A percentile compares a stretch with the other conserved stretches of the same genome.
phyloP scores from a whole-genome alignment of 2,329 filamentous ascomycete species.

The Allantophomopsis cytisporea region DNA sequence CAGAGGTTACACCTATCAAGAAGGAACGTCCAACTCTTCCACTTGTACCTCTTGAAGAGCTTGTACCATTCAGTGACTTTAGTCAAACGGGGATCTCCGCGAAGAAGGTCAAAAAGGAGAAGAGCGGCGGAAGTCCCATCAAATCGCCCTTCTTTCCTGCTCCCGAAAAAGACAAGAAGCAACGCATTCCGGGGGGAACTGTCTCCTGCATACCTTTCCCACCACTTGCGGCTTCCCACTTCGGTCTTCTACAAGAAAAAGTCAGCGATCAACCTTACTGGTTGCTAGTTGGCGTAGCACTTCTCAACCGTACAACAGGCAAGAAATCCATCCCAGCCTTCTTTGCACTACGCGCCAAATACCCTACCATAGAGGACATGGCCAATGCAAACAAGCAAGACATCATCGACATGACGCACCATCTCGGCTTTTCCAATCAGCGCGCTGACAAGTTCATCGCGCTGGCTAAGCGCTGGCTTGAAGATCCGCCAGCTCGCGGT shows the following conservation, averaged over 20 bases:
- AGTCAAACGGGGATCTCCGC: no score
- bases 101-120: no score
- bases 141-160: conserved; percentile 18
- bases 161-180: conserved; percentile 2
- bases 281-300: conserved; percentile 69
- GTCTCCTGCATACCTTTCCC: conserved; percentile 52
- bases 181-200: conserved; percentile 6
- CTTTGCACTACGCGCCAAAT: conserved; percentile 50
- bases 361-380: conserved; percentile 52
- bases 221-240: conserved; percentile 43
- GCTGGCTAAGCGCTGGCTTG: conserved; percentile 57
- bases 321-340: conserved; percentile 64
- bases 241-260: conserved; percentile 77
- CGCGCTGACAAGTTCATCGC: conserved; percentile 55
- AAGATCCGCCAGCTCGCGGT: conserved; percentile 43
- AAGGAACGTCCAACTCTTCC: no score
- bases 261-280: conserved; percentile 64
- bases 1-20: no score
- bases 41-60: no score
- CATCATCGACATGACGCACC: conserved; percentile 48
- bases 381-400: conserved; percentile 39
- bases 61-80: no score
- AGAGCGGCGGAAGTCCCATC: neutral
- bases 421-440: conserved; percentile 57
- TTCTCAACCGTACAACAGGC: conserved; percentile 72